Evolutionary conservation across 1,139 yeast genomes (phyloP), one percentile per base, ranked within the genome.

Genomic region (Magnusiomyces fungicola): DNA sequence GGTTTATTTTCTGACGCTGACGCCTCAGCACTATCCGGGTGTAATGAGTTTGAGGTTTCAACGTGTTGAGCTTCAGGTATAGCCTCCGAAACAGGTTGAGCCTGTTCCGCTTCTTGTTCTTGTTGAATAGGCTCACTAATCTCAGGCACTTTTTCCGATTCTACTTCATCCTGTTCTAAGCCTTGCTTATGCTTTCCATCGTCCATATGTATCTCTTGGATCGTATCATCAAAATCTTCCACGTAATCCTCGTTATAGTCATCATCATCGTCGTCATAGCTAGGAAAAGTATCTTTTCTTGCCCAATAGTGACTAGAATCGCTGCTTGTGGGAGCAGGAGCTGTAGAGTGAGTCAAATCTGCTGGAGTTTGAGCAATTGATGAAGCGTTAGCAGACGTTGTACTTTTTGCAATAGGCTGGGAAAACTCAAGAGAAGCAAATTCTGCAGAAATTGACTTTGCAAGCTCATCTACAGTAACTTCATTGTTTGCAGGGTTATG

Each of bases 381-480:
- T 29, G 34, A 29, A 21, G 29, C 22, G 38, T 10, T 27, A 32
- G 18, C 19, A 2, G 36, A 19, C 3, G 18, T 10, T 14, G 38
- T 2, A 9, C n/a, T 5, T 30, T 23, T 3, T 14, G 38, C 6
- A 3, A 4, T 23, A 3, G 36, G 34, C 23, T 42, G 37, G 32
- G 38, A 18, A 27, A 33, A 23, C 5, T 27, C 25, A 30, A 37
- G 45, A 3, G 18, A n/a, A n/a, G 45, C 27, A 32, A 42, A 42
- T 14, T 32, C 45, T 18, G 21, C 45, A 21, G 45, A n/a, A 18
- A 42, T 22, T 14, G 45, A 42, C 21, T n/a, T 42, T 4, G 38
- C 43, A 24, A 39, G 18, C 9, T 24, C 32, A 7, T 39, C 32
- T 6, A 39, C 32, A 9, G 16, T 24, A 25, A 18, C 43, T 14